Base-by-base conservation (phyloP, 2,329 filamentous ascomycete genomes). In the Pseudogymnoascus sp. region DNA sequence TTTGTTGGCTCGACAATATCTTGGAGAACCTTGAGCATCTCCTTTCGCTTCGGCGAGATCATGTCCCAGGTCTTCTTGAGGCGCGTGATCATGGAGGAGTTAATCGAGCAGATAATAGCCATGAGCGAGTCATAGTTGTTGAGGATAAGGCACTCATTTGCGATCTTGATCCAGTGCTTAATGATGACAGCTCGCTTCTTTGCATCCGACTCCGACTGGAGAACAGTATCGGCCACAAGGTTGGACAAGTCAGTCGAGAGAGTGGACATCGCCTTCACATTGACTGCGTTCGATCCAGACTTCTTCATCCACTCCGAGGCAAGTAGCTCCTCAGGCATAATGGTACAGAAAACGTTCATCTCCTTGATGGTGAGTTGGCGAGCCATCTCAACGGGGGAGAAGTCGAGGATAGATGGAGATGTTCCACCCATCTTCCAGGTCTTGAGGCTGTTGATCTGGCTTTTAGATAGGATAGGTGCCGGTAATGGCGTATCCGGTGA, bases 151-250 rank as follows among this genome's bases (percentile, higher is more conserved):
- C 91, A 96, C 70, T 90, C 90, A 69, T 89, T 84, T 0, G 91
- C 91, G 69, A 97, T 87, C 80, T 97, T 99, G 74, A 97, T 90
- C 95, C 95, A 99, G 70, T 97, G 93, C 79, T 99, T 97, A 78
- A 99, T 95, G 61, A 92, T 85, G 1, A 84, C 79, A 0, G 95
- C 93, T 25, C 95, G 86, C 79, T 93, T 96, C 83, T 97, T 97
- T 25, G 89, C 87, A 73, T 97, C 95, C 12, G 56, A 37, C n/a
- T 90, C 84, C 64, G 91, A 84, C 63, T 90, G 86, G 12, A 99
- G 83, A 69, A 99, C 96, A 0, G 90, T 96, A 73, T 97, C 93
- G 0, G 91, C 90, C 10, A 99, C 95, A 40, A 97, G 79, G 71
- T 97, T 95, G 4, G 93, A 92, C 16, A 99, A 79, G 67, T 97